These are phyloP conservation scores for Neonectria punicea DNA, from an alignment of 2,329 filamentous ascomycete species.

Conservation along the genomic window DNA sequence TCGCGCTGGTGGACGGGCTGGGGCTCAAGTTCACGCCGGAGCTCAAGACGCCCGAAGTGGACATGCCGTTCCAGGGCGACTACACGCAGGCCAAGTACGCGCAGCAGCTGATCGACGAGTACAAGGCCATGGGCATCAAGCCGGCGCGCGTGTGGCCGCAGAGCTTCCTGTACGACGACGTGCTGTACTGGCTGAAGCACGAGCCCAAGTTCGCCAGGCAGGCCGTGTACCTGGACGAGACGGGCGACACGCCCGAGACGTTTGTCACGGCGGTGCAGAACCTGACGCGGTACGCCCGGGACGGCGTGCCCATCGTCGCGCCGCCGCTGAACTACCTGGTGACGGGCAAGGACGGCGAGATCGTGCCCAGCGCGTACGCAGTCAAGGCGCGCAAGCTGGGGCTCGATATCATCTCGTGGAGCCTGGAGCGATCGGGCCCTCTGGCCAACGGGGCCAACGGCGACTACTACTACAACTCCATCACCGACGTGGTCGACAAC, in stretches of 20 bases:
- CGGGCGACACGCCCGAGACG: conserved; percentile 62
- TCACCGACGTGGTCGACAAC: conserved; percentile 64
- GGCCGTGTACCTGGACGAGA: conserved; percentile 73
- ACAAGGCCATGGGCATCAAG: conserved; percentile 62
- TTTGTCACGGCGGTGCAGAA: conserved; percentile 65
- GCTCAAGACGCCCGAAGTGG: conserved; percentile 73
- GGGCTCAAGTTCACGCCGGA: conserved; percentile 74
- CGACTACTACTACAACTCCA: conserved; percentile 66
- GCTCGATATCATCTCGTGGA: conserved; percentile 75
- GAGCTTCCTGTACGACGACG: conserved; percentile 71
- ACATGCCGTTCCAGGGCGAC: conserved; percentile 73
- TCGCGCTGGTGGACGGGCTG: conserved; percentile 65
- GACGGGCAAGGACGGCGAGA: conserved; percentile 60
- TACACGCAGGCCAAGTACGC: conserved; percentile 75
- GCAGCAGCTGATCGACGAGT: conserved; percentile 72
- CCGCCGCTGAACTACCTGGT: conserved; percentile 73
- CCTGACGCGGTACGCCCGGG: conserved; percentile 64
- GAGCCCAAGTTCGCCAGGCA: conserved; percentile 70
- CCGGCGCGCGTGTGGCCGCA: conserved; percentile 69
- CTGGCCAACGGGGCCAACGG: conserved; percentile 60
- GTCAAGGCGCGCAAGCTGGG: conserved; percentile 67
- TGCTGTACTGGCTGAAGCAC: conserved; percentile 73
- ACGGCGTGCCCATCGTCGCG: conserved; percentile 70
- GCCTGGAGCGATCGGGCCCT: conserved; percentile 72
- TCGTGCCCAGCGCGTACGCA: conserved; percentile 73